Percentiles rank a stretch among this genome's conserved stretches.
These are phyloP conservation scores for Xylaria sp. DNA, from an alignment of 2,329 filamentous ascomycete genomes.

Conservation along the genomic window DNA sequence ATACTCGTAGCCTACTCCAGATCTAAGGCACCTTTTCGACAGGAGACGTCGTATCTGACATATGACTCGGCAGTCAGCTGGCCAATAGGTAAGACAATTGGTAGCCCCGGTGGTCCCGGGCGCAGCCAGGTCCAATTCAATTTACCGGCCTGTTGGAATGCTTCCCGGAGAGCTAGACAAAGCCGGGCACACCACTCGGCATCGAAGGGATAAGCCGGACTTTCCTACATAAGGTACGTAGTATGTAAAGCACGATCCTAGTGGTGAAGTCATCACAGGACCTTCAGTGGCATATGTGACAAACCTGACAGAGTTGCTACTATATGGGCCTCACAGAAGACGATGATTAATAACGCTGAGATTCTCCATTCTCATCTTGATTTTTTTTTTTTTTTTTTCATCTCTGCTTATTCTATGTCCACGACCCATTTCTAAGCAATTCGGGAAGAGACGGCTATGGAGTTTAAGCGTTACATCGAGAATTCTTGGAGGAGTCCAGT, in stretches of 20 bases:
- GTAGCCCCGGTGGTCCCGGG: slow-evolving; percentile 27
- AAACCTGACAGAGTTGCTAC: background rate
- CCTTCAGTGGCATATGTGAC: background rate
- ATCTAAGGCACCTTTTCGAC: slow-evolving; percentile 1
- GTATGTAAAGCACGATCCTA: slow-evolving; percentile 10
- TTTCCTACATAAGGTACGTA: slow-evolving; percentile 14
- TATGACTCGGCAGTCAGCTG: slow-evolving; percentile 28
- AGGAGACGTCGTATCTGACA: slow-evolving; percentile 20
- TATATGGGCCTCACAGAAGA: background rate
- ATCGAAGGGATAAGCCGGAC: slow-evolving; percentile 2
- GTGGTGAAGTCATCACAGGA: slow-evolving; percentile 2
- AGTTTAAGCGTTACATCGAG: slow-evolving; percentile 19
- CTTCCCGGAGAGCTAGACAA: slow-evolving; percentile 23
- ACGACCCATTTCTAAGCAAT: slow-evolving; percentile 18
- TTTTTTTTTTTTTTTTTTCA: background rate
- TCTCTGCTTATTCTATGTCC: background rate
- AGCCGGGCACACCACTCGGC: slow-evolving; percentile 9
- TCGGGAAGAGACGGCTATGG: background rate
- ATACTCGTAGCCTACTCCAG: slow-evolving; percentile 15
- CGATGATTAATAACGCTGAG: slow-evolving; percentile 1
- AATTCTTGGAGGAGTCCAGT: background rate
- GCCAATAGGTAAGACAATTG: slow-evolving; percentile 27
- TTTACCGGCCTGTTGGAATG: slow-evolving; percentile 4
- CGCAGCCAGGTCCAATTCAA: slow-evolving; percentile 18
- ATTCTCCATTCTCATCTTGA: background rate